A percentile compares a stretch with the other conserved stretches of the same genome.
Conservation (phyloP, 2,329 filamentous ascomycete genomes). For the Pseudogymnoascus sp. region DNA sequence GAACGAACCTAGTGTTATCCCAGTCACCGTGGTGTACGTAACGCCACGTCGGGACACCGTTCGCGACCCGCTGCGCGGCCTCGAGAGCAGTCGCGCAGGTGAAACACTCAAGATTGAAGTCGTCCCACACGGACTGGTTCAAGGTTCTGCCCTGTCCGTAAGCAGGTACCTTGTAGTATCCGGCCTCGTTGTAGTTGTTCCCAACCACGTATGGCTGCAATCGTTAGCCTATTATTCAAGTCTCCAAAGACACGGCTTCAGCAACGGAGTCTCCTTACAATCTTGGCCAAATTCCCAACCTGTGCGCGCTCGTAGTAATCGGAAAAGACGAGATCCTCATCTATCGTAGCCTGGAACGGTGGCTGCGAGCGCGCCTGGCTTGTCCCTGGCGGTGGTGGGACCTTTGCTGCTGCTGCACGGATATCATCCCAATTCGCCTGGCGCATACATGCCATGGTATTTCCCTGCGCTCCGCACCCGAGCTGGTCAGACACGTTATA, state of each 20-base stretch:
- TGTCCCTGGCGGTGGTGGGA: conserved; percentile 8
- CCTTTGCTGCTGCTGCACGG: conserved; percentile 12
- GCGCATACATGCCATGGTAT: conserved; percentile 14
- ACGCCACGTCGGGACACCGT: conserved; percentile 24
- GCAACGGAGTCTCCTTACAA: conserved; percentile 10
- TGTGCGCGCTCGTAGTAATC: conserved; percentile 12
- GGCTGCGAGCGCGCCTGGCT: conserved; percentile 12
- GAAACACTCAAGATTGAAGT: conserved; percentile 20
- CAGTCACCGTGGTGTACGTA: conserved; percentile 27
- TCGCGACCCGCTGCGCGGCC: conserved; percentile 14
- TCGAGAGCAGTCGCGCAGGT: conserved; percentile 25
- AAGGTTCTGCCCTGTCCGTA: conserved; percentile 7
- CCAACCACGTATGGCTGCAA: conserved; percentile 16
- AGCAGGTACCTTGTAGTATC: conserved; percentile 16
- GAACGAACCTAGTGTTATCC: conserved; percentile 16
- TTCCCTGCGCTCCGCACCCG: conserved; percentile 16
- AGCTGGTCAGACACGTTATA: conserved; percentile 14
- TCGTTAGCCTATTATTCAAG: not conserved
- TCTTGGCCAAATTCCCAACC: conserved; percentile 14
- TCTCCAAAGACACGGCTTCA: not conserved
- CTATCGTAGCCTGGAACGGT: conserved; percentile 13
- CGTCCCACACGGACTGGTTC: conserved; percentile 13
- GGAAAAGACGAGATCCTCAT: conserved; percentile 14
- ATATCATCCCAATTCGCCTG: conserved; percentile 12
- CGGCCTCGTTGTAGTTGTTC: conserved; percentile 22